Base-by-base conservation (phyloP, 202 grass and related monocot species). In the Eragrostis tef region DNA sequence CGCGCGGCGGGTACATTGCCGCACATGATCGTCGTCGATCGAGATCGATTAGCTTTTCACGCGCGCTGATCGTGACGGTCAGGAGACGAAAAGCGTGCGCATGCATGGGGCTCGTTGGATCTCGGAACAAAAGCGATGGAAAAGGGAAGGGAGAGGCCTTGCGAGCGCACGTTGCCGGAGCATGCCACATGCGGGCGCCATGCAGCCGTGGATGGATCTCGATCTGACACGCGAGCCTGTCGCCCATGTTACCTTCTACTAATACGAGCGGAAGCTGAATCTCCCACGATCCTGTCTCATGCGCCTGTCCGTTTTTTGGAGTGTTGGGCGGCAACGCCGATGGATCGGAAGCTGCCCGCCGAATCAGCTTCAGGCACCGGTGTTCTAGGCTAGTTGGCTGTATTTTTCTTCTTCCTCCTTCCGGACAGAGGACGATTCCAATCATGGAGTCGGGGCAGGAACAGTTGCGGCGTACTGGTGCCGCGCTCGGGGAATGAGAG, bases 231-330 rank as follows among this genome's bases (percentile, higher is more conserved):
- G 62, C 16, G 66, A 17, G 53, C 24, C 57, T 65, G 75, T 65
- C 83, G 64, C 75, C 67, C 83, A 86, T 57, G 83, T 66, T 80
- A 79, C 81, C 29, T 21, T 9, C 24, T 26, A 6, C 53, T 58
- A 36, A 17, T 64, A 17, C 29, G 9, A 9, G 6, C 15, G 31
- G 7, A 22, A 24, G 67, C 3, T 10, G 14, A 2, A 14, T 7
- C 25, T 31, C 11, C 5, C 29, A 39, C 12, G 51, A 22, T 74
- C 71, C 21, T 42, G 71, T 57, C 71, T 5, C 71, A 54, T 54
- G 49, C 70, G 49, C n/a, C 36, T 57, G 51, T 74, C 51, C 71
- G 31, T 57, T 58, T 24, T 7, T 54, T 21, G 29, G 29, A 31
- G 29, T 20, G 19, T 9, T n/a, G 9, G 14, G 7, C 47, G n/a